These are phyloP conservation scores for Nicotiana tabacum DNA, from an alignment of 257 asterid genomes.

Conservation along the genomic window DNA sequence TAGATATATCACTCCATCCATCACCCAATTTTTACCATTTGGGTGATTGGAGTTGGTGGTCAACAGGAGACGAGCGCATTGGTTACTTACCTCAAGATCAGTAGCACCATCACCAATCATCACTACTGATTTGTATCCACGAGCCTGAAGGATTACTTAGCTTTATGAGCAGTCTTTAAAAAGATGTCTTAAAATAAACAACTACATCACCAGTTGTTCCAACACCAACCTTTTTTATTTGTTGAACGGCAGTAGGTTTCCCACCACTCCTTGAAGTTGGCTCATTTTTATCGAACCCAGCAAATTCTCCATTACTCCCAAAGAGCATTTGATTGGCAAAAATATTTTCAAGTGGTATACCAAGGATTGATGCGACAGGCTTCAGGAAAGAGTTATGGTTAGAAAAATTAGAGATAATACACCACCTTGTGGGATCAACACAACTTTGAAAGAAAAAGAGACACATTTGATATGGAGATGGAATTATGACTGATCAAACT, in stretches of 20 bases:
- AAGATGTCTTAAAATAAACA: background rate
- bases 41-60: background rate
- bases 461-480: background rate
- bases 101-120: constrained; percentile 99
- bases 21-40: background rate
- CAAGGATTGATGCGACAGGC: constrained; percentile 84
- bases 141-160: constrained; percentile 33
- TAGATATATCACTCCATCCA: no score
- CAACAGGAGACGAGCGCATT: background rate
- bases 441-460: background rate
- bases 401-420: background rate
- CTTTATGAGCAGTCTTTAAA: constrained; percentile 7
- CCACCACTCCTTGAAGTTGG: constrained; percentile 94
- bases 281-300: constrained; percentile 68
- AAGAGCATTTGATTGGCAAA: constrained; percentile 77
- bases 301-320: constrained; percentile 71
- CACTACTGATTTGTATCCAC: constrained; percentile 58
- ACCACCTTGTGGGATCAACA: background rate
- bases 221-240: constrained; percentile 60
- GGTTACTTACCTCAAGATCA: constrained; percentile 75
- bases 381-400: constrained; percentile 20
- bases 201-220: background rate
- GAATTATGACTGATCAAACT: background rate
- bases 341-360: constrained; percentile 61
- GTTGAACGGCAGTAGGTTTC: constrained; percentile 81